These are phyloP conservation scores for Aspergillus saccharolyticus DNA, from an alignment of 495 filamentous ascomycete genomes.

Conservation along the genomic window DNA sequence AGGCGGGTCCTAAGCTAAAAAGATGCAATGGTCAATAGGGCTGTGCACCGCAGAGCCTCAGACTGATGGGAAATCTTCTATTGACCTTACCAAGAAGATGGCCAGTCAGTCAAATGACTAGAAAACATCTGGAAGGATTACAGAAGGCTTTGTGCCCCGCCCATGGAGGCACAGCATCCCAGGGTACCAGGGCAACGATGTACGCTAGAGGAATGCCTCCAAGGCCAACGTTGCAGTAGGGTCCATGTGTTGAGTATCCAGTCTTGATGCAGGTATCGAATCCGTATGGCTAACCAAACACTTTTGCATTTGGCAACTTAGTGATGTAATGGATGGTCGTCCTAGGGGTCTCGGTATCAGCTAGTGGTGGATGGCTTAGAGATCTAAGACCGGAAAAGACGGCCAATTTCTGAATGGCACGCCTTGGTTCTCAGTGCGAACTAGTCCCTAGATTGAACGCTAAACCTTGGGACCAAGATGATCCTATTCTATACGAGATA, in stretches of 20 bases:
- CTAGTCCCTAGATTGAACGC: neutral
- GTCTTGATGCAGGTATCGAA: neutral
- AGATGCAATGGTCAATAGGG: neutral
- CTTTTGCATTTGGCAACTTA: neutral
- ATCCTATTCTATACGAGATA: neutral
- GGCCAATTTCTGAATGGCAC: neutral
- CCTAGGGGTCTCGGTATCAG: neutral
- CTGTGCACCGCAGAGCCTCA: neutral
- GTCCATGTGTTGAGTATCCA: neutral
- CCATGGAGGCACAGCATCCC: conserved; percentile 9
- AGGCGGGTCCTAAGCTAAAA: neutral
- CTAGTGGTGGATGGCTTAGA: neutral
- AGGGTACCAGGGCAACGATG: neutral
- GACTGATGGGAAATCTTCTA: neutral
- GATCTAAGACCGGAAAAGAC: neutral
- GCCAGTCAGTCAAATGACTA: neutral
- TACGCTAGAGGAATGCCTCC: neutral
- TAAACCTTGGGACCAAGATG: neutral
- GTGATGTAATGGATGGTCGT: neutral
- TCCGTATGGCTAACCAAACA: neutral
- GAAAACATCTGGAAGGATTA: conserved; percentile 24
- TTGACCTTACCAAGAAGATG: neutral
- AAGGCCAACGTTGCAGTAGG: neutral
- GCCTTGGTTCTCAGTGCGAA: neutral
- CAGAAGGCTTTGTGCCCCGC: conserved; percentile 7